Evolutionary conservation across 164 flowering plant species (phyloP).

Genomic region (Buxus sempervirens): DNA sequence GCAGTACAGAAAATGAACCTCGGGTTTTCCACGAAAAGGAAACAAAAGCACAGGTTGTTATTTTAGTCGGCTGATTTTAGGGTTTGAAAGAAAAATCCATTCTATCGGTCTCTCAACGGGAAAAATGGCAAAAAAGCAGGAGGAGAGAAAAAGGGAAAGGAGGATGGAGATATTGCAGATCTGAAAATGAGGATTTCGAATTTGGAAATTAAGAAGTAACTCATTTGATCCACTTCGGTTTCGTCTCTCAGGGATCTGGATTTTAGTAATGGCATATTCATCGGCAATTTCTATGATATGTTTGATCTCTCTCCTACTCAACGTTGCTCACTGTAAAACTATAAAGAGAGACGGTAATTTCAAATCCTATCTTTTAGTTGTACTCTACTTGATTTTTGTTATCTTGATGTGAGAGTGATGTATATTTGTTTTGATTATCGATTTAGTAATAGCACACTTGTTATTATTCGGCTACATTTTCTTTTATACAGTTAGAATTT

Average conservation of each 20-base stretch:
- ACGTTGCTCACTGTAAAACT: constrained; percentile 53
- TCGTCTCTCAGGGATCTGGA: not conserved
- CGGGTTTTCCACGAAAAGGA: not conserved
- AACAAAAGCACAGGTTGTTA: too few species aligned
- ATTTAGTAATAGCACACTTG: too few species aligned
- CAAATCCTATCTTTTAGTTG: not conserved
- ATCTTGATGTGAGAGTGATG: not conserved
- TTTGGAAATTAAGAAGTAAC: not conserved
- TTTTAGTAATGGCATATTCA: constrained; percentile 8
- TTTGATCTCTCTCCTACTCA: constrained; percentile 27
- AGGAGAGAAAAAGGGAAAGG: not conserved
- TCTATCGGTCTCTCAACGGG: not conserved
- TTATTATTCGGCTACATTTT: too few species aligned
- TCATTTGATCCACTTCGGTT: not conserved
- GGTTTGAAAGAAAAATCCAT: not conserved
- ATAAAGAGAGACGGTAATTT: constrained; percentile 70
- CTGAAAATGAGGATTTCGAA: not conserved
- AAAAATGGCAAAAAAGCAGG: not conserved
- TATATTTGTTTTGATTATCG: too few species aligned
- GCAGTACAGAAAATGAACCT: not conserved
- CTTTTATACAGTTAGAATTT: too few species aligned
- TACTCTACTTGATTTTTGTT: not conserved
- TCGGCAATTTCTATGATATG: constrained; percentile 22
- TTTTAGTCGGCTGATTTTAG: not conserved
- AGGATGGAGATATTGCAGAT: not conserved